Evolutionary conservation across 2,329 filamentous ascomycete species (phyloP).

Genomic region (Diaporthe citri): DNA sequence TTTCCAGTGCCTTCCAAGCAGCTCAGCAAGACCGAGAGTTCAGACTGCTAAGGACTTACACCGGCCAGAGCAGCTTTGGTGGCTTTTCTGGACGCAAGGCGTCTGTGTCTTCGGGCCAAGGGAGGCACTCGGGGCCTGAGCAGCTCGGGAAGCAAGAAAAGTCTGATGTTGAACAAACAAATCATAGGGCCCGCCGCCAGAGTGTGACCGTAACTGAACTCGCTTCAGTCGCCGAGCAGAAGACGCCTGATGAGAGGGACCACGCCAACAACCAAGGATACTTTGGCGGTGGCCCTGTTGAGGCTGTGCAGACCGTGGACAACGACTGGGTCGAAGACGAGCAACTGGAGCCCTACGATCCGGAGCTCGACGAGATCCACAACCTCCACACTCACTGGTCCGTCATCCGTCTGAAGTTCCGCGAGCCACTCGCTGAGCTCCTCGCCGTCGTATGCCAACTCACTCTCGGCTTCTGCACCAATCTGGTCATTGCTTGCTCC

Average conservation of each 20-base stretch:
- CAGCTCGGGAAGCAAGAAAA: constrained; percentile 30
- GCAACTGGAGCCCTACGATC: constrained; percentile 35
- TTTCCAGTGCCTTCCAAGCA: constrained; percentile 33
- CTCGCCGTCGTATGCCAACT: constrained; percentile 56
- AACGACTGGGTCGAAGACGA: constrained; percentile 36
- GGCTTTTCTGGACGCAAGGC: constrained; percentile 27
- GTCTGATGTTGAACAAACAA: constrained; percentile 7
- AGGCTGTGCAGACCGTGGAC: constrained; percentile 26
- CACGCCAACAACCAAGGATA: constrained; percentile 18
- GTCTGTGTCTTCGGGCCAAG: constrained; percentile 31
- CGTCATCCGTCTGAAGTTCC: constrained; percentile 62
- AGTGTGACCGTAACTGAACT: constrained; percentile 32
- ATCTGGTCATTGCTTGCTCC: constrained; percentile 57
- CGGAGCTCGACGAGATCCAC: constrained; percentile 57
- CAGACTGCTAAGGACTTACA: constrained; percentile 35
- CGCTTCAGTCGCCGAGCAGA: constrained; percentile 32
- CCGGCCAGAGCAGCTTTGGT: constrained; percentile 28
- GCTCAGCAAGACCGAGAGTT: constrained; percentile 40
- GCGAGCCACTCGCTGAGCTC: constrained; percentile 66
- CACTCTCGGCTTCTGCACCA: constrained; percentile 62
- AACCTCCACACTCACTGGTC: constrained; percentile 63
- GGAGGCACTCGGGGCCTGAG: constrained; percentile 2
- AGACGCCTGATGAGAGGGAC: constrained; percentile 32
- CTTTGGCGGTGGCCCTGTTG: constrained; percentile 26
- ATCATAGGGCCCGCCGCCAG: constrained; percentile 6